Evolutionary conservation across 129 eudicot species (phyloP).

Genomic region (Flaveria linearis): DNA sequence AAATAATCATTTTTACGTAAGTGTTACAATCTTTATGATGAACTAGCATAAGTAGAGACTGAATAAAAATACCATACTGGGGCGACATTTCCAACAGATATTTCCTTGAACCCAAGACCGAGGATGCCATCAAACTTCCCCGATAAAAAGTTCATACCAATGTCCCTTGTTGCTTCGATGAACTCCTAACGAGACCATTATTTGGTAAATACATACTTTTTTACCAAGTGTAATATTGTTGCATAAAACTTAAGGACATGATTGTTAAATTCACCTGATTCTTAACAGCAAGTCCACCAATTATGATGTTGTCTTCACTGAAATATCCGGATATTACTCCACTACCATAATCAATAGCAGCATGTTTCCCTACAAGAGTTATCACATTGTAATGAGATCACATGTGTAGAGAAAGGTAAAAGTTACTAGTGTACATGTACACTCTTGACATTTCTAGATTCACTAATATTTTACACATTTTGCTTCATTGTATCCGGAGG

Average conservation of each 20-base stretch:
- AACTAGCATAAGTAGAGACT: background rate
- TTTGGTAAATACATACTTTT: background rate
- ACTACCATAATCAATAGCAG: slow-evolving; percentile 60
- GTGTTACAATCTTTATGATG: background rate
- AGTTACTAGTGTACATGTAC: background rate
- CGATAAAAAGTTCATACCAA: slow-evolving; percentile 48
- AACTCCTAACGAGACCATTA: slow-evolving; percentile 45
- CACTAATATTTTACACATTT: background rate
- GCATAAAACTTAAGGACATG: background rate
- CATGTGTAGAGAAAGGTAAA: background rate
- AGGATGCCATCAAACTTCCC: slow-evolving; percentile 75
- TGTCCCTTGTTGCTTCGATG: slow-evolving; percentile 65
- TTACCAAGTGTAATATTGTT: background rate
- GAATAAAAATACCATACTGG: slow-evolving; percentile 63
- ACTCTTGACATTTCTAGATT: background rate
- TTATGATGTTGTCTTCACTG: slow-evolving; percentile 56
- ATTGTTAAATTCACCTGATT: slow-evolving; percentile 42
- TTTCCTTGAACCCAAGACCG: slow-evolving; percentile 76
- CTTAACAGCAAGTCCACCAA: slow-evolving; percentile 56
- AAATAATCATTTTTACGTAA: background rate
- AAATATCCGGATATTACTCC: slow-evolving; percentile 69
- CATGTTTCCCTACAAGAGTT: slow-evolving; percentile 52
- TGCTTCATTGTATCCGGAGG: too few species aligned
- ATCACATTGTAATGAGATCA: background rate
- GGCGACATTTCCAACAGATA: slow-evolving; percentile 46